Evolutionary conservation across 2,329 filamentous ascomycete genomes (phyloP).

Genomic region (Penicillium carneum): DNA sequence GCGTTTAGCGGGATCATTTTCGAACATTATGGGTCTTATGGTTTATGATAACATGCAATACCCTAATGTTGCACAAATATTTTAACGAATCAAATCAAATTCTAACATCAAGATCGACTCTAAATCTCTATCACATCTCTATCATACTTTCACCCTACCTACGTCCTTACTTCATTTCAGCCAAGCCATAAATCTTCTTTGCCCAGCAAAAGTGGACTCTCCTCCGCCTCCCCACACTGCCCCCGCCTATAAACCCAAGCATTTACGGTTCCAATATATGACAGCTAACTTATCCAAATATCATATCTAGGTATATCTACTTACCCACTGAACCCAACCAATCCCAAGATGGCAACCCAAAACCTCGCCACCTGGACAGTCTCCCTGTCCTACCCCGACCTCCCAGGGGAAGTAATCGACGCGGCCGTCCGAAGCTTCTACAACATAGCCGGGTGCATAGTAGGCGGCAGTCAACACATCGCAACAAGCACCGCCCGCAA

Average conservation of each 20-base stretch:
- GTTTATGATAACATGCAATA: constrained; percentile 12
- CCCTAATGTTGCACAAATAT: constrained; percentile 2
- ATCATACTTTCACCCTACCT: background rate
- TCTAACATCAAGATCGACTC: background rate
- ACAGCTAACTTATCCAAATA: background rate
- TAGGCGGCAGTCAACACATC: constrained; percentile 59
- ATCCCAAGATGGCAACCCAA: constrained; percentile 24
- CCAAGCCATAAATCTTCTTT: background rate
- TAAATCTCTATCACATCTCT: background rate
- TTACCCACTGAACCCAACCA: background rate
- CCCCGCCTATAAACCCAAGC: constrained; percentile 1
- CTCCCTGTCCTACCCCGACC: constrained; percentile 41
- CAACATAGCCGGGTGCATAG: constrained; percentile 63
- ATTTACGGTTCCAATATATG: constrained; percentile 11
- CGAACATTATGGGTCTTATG: constrained; percentile 2
- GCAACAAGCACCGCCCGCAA: constrained; percentile 51
- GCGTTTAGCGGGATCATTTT: constrained; percentile 12
- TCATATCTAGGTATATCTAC: no score
- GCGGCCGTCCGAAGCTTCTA: constrained; percentile 60
- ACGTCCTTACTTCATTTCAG: background rate
- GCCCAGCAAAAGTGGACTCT: constrained; percentile 14
- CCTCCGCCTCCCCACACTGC: background rate
- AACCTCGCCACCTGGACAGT: constrained; percentile 55
- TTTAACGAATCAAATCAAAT: constrained; percentile 1
- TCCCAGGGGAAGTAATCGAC: constrained; percentile 53